Conservation (phyloP, 2,329 filamentous ascomycete genomes). For the Didymella pomorum region DNA sequence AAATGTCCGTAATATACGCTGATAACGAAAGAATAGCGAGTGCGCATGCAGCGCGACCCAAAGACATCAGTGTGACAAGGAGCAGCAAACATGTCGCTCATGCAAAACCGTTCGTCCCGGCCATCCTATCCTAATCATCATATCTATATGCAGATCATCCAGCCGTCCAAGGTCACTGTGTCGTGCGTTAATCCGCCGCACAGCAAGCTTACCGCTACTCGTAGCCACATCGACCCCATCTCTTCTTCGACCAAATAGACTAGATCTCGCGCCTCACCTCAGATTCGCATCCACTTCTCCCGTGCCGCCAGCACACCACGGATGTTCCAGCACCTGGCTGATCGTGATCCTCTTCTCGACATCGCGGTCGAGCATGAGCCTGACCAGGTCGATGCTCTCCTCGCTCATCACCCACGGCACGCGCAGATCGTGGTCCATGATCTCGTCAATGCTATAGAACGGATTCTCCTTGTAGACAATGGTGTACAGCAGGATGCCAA, state of each 20-base stretch:
- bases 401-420: constrained; percentile 90
- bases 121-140: constrained; percentile 1
- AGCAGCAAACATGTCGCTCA: constrained; percentile 5
- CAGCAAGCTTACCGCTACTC: not conserved
- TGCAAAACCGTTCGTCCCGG: constrained; percentile 4
- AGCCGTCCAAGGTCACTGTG: not conserved
- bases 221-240: not conserved
- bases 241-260: not conserved
- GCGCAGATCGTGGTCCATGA: constrained; percentile 94
- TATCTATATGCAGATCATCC: constrained; percentile 10
- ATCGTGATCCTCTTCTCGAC: constrained; percentile 86
- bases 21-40: constrained; percentile 15
- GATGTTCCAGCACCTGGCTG: constrained; percentile 83
- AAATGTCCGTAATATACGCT: constrained; percentile 5
- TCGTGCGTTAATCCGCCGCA: not conserved
- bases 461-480: constrained; percentile 99
- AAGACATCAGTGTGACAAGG: not conserved
- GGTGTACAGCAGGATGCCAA: constrained; percentile 96
- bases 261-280: not conserved
- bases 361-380: constrained; percentile 90
- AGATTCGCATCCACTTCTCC: constrained; percentile 8
- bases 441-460: constrained; percentile 98
- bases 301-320: constrained; percentile 68
- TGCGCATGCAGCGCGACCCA: not conserved
- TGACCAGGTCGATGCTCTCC: constrained; percentile 89